Percentiles rank a stretch among this genome's conserved stretches.
Conservation (phyloP, 495 filamentous ascomycete species). For the Lindgomyces ingoldianus region DNA sequence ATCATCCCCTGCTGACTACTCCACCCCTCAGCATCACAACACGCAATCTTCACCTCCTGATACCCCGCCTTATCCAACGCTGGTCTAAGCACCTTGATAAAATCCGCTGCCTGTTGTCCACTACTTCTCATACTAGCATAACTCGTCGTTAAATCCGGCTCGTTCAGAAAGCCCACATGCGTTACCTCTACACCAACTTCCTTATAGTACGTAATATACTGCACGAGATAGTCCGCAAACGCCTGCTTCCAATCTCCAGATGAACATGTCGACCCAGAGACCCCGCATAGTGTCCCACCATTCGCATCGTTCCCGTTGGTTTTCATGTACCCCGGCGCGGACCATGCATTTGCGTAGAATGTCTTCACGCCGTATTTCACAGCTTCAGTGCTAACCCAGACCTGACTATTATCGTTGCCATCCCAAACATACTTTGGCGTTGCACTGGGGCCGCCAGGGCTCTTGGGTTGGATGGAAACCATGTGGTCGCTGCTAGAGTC, state of each 20-base stretch:
- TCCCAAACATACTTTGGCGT: constrained; percentile 34
- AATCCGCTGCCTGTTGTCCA: constrained; percentile 33
- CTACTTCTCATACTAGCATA: constrained; percentile 33
- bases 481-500: constrained; percentile 46
- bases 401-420: constrained; percentile 30
- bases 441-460: constrained; percentile 24
- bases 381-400: constrained; percentile 33
- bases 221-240: constrained; percentile 35
- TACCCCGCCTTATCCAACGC: constrained; percentile 24
- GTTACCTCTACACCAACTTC: constrained; percentile 22
- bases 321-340: constrained; percentile 36
- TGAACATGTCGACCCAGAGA: constrained; percentile 21
- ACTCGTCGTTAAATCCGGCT: constrained; percentile 32
- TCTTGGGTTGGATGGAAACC: constrained; percentile 42
- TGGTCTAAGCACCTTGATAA: constrained; percentile 36
- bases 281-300: constrained; percentile 33
- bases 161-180: constrained; percentile 36
- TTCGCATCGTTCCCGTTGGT: constrained; percentile 32
- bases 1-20: constrained; percentile 23
- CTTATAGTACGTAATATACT: constrained; percentile 36
- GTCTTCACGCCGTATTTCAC: constrained; percentile 24
- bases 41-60: constrained; percentile 18
- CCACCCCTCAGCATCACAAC: constrained; percentile 37
- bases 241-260: constrained; percentile 35
- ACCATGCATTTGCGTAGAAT: constrained; percentile 35